These are phyloP conservation scores for Extremus antarcticus DNA, from an alignment of 495 filamentous ascomycete species.

Conservation along the genomic window DNA sequence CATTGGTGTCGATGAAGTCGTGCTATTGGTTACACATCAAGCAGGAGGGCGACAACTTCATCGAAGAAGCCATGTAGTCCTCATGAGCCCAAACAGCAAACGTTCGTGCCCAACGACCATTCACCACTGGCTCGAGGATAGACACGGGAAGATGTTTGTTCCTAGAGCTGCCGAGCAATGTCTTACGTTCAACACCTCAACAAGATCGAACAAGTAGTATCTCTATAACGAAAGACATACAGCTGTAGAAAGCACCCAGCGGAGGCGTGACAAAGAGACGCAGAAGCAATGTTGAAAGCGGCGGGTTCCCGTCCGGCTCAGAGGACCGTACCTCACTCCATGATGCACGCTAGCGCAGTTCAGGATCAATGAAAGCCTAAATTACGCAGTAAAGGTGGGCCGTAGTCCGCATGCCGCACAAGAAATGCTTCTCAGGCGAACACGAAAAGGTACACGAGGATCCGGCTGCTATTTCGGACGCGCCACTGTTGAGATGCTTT, in stretches of 20 bases:
- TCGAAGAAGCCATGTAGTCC: slow-evolving; percentile 4
- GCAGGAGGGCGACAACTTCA: not conserved
- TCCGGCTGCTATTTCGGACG: not conserved
- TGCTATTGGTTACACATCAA: not conserved
- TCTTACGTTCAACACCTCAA: not conserved
- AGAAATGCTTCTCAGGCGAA: not conserved
- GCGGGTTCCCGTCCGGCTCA: not conserved
- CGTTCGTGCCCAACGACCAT: not conserved
- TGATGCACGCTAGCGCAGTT: not conserved
- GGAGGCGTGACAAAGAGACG: not conserved
- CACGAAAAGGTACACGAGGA: not conserved
- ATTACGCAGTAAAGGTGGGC: not conserved
- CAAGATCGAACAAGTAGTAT: not conserved
- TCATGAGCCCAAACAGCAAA: not conserved
- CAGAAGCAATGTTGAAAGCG: not conserved
- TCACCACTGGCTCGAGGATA: not conserved
- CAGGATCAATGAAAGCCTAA: not conserved
- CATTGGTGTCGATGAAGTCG: not conserved
- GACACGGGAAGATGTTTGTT: not conserved
- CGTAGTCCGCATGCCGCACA: not conserved
- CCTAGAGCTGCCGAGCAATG: not conserved
- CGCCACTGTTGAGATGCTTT: not conserved
- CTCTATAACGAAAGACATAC: not conserved
- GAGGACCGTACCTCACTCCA: not conserved
- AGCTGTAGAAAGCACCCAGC: not conserved